Percentiles rank a stretch among this genome's conserved stretches.
phyloP scores from a whole-genome alignment of 306 rosid species.

The Lathyrus aphaca region DNA sequence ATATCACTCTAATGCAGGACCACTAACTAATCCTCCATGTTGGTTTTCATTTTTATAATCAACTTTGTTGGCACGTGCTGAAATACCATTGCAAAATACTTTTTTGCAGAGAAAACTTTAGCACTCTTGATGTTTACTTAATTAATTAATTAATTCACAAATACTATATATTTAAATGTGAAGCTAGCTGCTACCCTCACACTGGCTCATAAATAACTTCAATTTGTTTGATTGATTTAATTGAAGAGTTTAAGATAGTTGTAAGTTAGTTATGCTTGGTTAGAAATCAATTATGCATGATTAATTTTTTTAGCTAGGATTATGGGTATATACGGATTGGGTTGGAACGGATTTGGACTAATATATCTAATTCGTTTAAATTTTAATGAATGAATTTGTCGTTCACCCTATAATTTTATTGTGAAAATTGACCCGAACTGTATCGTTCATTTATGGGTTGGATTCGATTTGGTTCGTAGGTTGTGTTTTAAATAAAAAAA shows the following conservation, averaged over 20 bases:
- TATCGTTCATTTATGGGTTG: too few species aligned
- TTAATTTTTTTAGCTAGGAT: too few species aligned
- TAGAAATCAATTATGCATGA: too few species aligned
- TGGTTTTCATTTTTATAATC: constrained; percentile 1
- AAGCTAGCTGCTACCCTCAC: not conserved
- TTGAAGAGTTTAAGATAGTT: not conserved
- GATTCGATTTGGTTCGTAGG: too few species aligned
- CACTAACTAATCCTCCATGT: constrained; percentile 29
- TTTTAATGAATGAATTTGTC: too few species aligned
- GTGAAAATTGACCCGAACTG: too few species aligned
- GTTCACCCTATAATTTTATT: too few species aligned
- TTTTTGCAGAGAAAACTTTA: not conserved
- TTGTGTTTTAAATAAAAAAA: too few species aligned
- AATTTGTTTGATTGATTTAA: not conserved
- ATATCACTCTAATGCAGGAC: constrained; percentile 40
- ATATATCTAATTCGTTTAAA: too few species aligned
- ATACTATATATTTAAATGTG: not conserved
- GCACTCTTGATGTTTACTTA: not conserved
- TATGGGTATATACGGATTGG: too few species aligned
- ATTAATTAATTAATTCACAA: constrained; percentile 24
- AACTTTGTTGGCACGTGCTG: constrained; percentile 37
- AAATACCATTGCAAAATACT: constrained; percentile 23
- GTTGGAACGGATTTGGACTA: too few species aligned
- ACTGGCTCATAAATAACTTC: not conserved
- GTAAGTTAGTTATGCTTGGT: not conserved